phyloP scores from a whole-genome alignment of 192 early-diverging fungal genomes.

The Backusella circina region DNA sequence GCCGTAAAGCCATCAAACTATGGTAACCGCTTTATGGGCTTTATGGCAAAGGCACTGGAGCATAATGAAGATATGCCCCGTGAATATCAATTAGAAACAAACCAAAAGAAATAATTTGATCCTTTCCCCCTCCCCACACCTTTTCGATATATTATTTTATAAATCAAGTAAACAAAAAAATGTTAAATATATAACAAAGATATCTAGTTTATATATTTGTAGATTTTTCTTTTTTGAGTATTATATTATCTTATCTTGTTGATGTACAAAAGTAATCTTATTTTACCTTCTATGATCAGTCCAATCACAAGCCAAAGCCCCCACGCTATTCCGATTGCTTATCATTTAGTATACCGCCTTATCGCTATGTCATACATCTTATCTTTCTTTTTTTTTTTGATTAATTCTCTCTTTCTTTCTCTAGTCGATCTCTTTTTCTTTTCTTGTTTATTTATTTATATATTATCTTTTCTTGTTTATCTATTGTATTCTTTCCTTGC shows the following conservation, averaged over 20 bases:
- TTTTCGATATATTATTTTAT: background rate
- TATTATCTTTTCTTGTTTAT: background rate
- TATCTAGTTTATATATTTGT: background rate
- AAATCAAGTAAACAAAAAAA: background rate
- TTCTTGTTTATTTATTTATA: background rate
- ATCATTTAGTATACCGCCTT: conserved; percentile 9
- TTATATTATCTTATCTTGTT: background rate
- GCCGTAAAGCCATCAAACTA: conserved; percentile 84
- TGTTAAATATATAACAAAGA: background rate
- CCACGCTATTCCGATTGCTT: background rate
- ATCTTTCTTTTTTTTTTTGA: background rate
- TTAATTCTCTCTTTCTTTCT: background rate
- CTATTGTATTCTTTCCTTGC: background rate
- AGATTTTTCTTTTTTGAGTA: background rate
- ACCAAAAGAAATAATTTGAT: conserved; percentile 8
- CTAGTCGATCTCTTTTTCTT: background rate
- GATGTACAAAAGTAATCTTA: background rate
- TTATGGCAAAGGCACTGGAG: conserved; percentile 67
- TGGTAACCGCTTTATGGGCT: conserved; percentile 83
- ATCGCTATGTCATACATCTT: background rate
- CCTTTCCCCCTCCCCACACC: background rate
- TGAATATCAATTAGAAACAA: conserved; percentile 15
- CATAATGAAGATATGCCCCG: conserved; percentile 43
- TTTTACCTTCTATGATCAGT: background rate
- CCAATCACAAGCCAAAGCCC: background rate